Conservation (phyloP, 2,329 filamentous ascomycete species). For the Nannizzia gypsea region DNA sequence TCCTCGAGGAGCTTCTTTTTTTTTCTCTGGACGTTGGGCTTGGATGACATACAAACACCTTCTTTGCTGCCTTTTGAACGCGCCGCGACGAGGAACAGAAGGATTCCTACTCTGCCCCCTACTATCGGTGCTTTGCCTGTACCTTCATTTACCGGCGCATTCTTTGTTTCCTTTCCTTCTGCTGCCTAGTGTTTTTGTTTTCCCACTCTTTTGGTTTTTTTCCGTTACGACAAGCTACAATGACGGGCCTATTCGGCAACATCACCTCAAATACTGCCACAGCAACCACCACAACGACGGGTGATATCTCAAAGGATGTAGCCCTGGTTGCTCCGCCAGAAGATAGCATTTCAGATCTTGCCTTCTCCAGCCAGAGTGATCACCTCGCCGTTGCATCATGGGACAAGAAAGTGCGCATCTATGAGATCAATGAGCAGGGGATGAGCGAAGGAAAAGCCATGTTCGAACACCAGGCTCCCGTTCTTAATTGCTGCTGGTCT, state of each 20-base stretch:
- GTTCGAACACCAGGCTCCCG: conserved; percentile 76
- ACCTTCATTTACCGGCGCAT: background rate
- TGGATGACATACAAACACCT: background rate
- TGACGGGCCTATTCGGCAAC: conserved; percentile 13
- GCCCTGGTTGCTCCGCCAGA: conserved; percentile 65
- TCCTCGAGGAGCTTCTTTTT: background rate
- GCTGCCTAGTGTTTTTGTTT: too few relatives aligned
- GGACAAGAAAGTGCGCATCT: conserved; percentile 97
- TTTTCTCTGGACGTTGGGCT: background rate
- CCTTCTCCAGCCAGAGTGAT: conserved; percentile 66
- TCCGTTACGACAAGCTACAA: background rate
- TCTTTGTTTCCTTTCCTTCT: too few relatives aligned
- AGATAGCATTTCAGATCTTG: conserved; percentile 78
- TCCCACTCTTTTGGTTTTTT: too few relatives aligned
- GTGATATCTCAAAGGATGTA: conserved; percentile 84
- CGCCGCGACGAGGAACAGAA: background rate
- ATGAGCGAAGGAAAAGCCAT: conserved; percentile 73
- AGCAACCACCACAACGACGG: conserved; percentile 46
- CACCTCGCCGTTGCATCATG: conserved; percentile 84
- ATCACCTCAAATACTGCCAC: conserved; percentile 45
- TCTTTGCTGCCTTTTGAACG: background rate
- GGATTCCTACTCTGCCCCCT: background rate
- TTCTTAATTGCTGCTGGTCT: conserved; percentile 76
- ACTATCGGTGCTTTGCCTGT: background rate
- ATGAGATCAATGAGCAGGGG: conserved; percentile 70